Percentiles rank a stretch among this genome's conserved stretches.
Evolutionary conservation across 768 basidiomycete species (phyloP).

Genomic region (Boletus rubropictus): DNA sequence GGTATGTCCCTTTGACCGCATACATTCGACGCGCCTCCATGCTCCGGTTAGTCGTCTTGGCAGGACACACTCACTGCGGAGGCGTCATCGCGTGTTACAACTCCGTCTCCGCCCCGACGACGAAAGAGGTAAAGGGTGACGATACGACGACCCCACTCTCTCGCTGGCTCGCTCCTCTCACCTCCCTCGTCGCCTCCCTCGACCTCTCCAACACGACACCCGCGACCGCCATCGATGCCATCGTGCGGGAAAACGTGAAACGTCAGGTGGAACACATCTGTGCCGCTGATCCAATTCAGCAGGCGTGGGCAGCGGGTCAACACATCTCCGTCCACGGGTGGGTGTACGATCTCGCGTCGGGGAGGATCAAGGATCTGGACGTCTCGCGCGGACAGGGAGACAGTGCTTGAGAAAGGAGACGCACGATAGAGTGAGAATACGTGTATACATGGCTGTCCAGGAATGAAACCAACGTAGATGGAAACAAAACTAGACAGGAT

Average conservation of each 20-base stretch:
- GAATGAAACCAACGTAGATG: slow-evolving; percentile 10
- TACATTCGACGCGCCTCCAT: neutral
- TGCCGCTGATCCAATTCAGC: slow-evolving; percentile 38
- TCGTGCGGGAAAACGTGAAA: slow-evolving; percentile 59
- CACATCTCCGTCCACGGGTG: slow-evolving; percentile 63
- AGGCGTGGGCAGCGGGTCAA: slow-evolving; percentile 40
- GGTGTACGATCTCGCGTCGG: slow-evolving; percentile 63
- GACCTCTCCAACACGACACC: slow-evolving; percentile 35
- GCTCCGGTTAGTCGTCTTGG: slow-evolving; percentile 56
- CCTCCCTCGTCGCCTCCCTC: slow-evolving; percentile 40
- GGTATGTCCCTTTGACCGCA: slow-evolving; percentile 58
- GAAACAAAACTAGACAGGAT: neutral
- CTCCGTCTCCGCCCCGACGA: slow-evolving; percentile 24
- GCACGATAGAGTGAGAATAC: neutral
- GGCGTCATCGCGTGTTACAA: slow-evolving; percentile 57
- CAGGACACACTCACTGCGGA: slow-evolving; percentile 81
- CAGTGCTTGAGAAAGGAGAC: neutral
- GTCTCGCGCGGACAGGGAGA: slow-evolving; percentile 30
- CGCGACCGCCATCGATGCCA: slow-evolving; percentile 36
- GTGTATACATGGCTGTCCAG: slow-evolving; percentile 11
- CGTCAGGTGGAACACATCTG: slow-evolving; percentile 48
- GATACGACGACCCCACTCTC: slow-evolving; percentile 47
- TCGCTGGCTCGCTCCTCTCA: slow-evolving; percentile 70
- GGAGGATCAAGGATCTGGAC: slow-evolving; percentile 54
- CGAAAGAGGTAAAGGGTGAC: too few species aligned